Conservation (phyloP, 495 filamentous ascomycete species). For the Immersiella caudata region DNA sequence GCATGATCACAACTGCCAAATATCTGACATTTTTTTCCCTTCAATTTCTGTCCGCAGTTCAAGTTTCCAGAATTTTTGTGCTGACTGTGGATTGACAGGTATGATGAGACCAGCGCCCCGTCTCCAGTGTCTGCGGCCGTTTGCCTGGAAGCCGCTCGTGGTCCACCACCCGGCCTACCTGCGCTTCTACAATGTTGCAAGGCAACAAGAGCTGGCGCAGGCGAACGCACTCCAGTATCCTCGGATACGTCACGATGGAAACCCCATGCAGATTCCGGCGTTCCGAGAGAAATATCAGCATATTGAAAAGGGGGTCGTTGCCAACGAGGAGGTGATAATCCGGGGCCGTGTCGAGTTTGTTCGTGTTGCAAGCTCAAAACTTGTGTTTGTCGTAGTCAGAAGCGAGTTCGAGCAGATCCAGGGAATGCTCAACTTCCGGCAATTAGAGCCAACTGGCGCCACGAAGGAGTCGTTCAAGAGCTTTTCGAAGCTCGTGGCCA, state of each 20-base stretch:
- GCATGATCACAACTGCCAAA: conserved; percentile 62
- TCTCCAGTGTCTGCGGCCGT: conserved; percentile 59
- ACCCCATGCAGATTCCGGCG: conserved; percentile 39
- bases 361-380: conserved; percentile 59
- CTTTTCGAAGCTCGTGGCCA: conserved; percentile 59
- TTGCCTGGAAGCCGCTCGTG: conserved; percentile 41
- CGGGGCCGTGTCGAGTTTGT: conserved; percentile 50
- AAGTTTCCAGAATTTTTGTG: neutral
- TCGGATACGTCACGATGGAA: conserved; percentile 35
- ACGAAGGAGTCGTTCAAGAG: conserved; percentile 53
- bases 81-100: conserved; percentile 7
- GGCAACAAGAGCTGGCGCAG: conserved; percentile 35
- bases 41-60: neutral
- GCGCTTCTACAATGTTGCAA: conserved; percentile 48
- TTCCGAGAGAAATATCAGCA: conserved; percentile 43
- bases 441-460: conserved; percentile 49
- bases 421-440: conserved; percentile 66
- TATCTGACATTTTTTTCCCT: conserved; percentile 47
- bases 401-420: conserved; percentile 73
- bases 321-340: conserved; percentile 47
- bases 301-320: conserved; percentile 31
- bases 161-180: conserved; percentile 40
- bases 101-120: conserved; percentile 43
- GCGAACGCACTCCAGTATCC: conserved; percentile 47
- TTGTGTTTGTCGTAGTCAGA: conserved; percentile 81